These are phyloP conservation scores for Sugiyamaella marilandica DNA, from an alignment of 805 yeast species.

Conservation along the genomic window DNA sequence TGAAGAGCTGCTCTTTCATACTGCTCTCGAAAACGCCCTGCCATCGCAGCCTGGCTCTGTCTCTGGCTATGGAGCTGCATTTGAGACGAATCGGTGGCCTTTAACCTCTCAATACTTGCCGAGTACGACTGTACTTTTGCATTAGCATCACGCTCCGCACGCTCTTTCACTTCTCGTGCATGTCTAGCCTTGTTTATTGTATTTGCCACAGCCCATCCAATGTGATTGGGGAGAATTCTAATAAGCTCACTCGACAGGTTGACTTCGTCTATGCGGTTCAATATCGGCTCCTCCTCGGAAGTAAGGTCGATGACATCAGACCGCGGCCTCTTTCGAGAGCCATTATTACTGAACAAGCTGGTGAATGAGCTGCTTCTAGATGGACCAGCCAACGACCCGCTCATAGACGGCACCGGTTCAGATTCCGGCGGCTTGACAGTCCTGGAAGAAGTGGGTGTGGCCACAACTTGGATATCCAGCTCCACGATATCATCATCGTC, in stretches of 20 bases:
- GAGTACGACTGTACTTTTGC: background rate
- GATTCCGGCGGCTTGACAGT: background rate
- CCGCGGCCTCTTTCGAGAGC: background rate
- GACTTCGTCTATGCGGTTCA: background rate
- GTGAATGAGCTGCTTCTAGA: background rate
- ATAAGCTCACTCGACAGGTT: background rate
- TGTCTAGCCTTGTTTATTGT: background rate
- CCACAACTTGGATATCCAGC: background rate
- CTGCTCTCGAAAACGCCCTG: background rate
- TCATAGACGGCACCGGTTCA: background rate
- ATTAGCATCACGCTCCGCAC: background rate
- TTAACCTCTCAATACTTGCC: background rate
- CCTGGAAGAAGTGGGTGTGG: background rate
- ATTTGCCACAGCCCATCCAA: background rate
- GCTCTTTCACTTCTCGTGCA: background rate
- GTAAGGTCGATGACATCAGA: constrained; percentile 1
- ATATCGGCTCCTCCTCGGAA: background rate
- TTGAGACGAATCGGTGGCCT: background rate
- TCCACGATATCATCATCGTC: background rate
- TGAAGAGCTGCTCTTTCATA: background rate
- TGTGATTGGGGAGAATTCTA: background rate
- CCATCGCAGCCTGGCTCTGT: background rate
- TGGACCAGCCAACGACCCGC: background rate
- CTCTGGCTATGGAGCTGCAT: background rate
- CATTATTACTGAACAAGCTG: background rate